Percentiles rank a stretch among this genome's conserved stretches.
Conservation (phyloP, 2,329 filamentous ascomycete genomes). For the Aspergillus niger region DNA sequence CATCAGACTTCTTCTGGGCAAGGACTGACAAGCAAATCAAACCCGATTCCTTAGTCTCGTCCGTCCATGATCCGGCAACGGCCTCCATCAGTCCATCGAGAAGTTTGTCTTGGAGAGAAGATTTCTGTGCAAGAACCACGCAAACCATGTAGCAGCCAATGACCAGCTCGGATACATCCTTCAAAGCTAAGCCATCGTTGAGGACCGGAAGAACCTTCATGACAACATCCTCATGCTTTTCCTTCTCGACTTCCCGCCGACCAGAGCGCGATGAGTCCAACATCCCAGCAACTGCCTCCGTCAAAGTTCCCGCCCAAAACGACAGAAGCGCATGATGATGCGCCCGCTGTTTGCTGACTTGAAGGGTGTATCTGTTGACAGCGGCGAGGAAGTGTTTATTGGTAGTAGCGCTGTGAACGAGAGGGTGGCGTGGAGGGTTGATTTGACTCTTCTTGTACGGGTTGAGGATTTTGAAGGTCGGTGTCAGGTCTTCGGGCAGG, state of each 20-base stretch:
- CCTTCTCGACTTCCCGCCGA: slow-evolving; percentile 70
- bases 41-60: slow-evolving; percentile 70
- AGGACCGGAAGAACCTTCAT: slow-evolving; percentile 69
- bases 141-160: slow-evolving; percentile 91
- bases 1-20: slow-evolving; percentile 73
- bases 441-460: slow-evolving; percentile 81
- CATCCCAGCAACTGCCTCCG: slow-evolving; percentile 81
- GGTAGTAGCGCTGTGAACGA: slow-evolving; percentile 81
- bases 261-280: slow-evolving; percentile 77
- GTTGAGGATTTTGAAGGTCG: slow-evolving; percentile 77
- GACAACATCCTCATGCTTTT: slow-evolving; percentile 77
- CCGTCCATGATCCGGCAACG: slow-evolving; percentile 73
- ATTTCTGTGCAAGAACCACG: slow-evolving; percentile 81
- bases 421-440: slow-evolving; percentile 73
- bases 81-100: slow-evolving; percentile 90
- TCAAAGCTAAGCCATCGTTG: slow-evolving; percentile 74
- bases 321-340: slow-evolving; percentile 77
- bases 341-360: slow-evolving; percentile 69
- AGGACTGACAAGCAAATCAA: slow-evolving; percentile 80
- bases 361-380: slow-evolving; percentile 77
- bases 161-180: slow-evolving; percentile 74
- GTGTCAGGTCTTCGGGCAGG: slow-evolving; percentile 70
- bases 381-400: slow-evolving; percentile 73
- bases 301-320: slow-evolving; percentile 88
- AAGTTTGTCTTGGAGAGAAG: slow-evolving; percentile 73